Evolutionary conservation across 495 filamentous ascomycete species (phyloP).

Genomic region (Penicillium mononematosum): DNA sequence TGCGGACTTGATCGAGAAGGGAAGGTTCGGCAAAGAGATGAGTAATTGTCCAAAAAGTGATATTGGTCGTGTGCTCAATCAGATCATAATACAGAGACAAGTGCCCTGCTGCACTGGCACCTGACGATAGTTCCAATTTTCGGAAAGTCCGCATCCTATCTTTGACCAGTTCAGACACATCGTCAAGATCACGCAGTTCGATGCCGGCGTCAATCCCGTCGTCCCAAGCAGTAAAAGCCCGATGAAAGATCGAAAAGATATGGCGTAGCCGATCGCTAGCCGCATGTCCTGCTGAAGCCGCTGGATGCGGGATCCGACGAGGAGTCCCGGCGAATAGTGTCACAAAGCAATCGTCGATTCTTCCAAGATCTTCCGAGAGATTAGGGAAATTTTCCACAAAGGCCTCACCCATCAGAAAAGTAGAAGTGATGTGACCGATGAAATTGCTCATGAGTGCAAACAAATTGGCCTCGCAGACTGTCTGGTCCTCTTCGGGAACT

Average conservation of each 20-base stretch:
- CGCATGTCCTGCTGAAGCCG: constrained; percentile 49
- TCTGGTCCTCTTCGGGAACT: constrained; percentile 32
- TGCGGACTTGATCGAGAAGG: constrained; percentile 48
- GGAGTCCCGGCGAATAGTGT: constrained; percentile 52
- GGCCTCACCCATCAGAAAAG: constrained; percentile 53
- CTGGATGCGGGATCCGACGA: constrained; percentile 50
- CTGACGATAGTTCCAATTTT: constrained; percentile 30
- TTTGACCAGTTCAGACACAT: constrained; percentile 50
- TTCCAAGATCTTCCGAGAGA: constrained; percentile 53
- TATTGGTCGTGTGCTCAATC: constrained; percentile 50
- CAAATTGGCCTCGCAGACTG: constrained; percentile 50
- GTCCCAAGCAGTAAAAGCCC: constrained; percentile 47
- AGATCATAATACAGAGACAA: constrained; percentile 53
- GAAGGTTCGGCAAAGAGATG: constrained; percentile 49
- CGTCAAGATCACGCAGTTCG: constrained; percentile 54
- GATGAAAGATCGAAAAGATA: constrained; percentile 47
- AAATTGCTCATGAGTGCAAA: constrained; percentile 56
- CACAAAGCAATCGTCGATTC: constrained; percentile 54
- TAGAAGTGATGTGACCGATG: constrained; percentile 49
- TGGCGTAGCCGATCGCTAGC: constrained; percentile 52
- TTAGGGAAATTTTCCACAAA: constrained; percentile 56
- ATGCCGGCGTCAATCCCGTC: constrained; percentile 45
- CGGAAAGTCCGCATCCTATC: constrained; percentile 42
- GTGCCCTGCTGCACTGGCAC: constrained; percentile 35
- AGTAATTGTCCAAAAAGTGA: constrained; percentile 57